Conservation (phyloP, 1,139 yeast species). For the Suhomyces anneliseae region DNA sequence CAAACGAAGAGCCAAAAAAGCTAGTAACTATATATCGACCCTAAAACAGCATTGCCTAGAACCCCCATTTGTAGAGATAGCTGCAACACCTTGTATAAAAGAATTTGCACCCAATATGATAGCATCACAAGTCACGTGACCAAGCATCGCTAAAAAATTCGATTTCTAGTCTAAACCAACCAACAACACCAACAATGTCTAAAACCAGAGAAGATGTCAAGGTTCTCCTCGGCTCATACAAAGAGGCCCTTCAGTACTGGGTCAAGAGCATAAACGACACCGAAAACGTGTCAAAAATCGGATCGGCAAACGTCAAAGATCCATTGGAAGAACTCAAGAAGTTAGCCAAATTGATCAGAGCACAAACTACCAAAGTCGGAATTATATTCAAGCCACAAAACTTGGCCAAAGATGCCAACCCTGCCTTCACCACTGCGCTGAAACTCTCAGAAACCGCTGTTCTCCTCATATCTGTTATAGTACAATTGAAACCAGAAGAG, state of each 20-base stretch:
- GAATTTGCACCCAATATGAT: background rate
- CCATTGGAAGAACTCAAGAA: conserved; percentile 62
- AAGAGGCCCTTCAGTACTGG: conserved; percentile 41
- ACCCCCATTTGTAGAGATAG: no score
- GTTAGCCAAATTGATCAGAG: conserved; percentile 59
- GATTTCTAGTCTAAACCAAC: background rate
- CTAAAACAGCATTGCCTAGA: no score
- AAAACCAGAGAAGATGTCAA: conserved; percentile 21
- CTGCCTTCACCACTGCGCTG: conserved; percentile 56
- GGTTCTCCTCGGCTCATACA: conserved; percentile 30
- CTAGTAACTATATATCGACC: no score
- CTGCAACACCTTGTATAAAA: background rate
- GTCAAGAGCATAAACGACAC: conserved; percentile 15
- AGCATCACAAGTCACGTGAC: background rate
- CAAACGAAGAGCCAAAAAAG: no score
- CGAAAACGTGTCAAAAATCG: conserved; percentile 14
- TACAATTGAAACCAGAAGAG: conserved; percentile 27
- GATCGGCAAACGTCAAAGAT: conserved; percentile 36
- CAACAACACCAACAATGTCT: conserved; percentile 9
- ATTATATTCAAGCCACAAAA: conserved; percentile 68
- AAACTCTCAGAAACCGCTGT: conserved; percentile 48
- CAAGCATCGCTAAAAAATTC: conserved; percentile 2
- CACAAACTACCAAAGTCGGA: conserved; percentile 79
- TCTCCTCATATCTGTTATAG: conserved; percentile 46
- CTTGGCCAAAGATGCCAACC: conserved; percentile 36